A percentile compares a stretch with the other conserved stretches of the same genome.
These are phyloP conservation scores for Chytriomyces confervae DNA, from an alignment of 192 early-diverging fungal species.

Conservation along the genomic window DNA sequence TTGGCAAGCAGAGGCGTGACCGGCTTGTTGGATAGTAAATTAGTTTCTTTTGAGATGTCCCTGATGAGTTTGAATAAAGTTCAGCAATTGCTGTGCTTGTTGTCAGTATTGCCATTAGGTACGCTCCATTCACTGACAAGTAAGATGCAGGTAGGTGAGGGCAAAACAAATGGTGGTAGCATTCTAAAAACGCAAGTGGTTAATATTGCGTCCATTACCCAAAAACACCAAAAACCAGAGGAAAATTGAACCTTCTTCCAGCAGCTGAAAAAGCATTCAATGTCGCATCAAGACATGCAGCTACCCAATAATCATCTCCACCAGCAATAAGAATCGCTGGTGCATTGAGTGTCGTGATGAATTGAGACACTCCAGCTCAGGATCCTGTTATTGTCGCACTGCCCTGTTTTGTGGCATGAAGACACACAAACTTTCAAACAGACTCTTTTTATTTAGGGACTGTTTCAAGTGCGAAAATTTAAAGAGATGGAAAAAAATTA, in stretches of 20 bases:
- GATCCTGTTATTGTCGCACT: slow-evolving; percentile 56
- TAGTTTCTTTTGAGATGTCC: slow-evolving; percentile 64
- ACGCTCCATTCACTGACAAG: slow-evolving; percentile 61
- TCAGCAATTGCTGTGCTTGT: background rate
- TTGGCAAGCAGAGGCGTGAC: slow-evolving; percentile 67
- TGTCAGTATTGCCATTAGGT: slow-evolving; percentile 69
- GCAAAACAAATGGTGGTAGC: slow-evolving; percentile 68
- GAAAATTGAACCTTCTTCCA: slow-evolving; percentile 63
- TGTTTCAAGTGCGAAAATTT: too few relatives aligned
- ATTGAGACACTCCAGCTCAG: slow-evolving; percentile 54
- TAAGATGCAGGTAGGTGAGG: slow-evolving; percentile 66
- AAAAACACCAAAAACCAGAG: too few relatives aligned
- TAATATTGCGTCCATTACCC: too few relatives aligned
- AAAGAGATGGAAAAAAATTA: too few relatives aligned
- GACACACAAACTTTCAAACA: too few relatives aligned
- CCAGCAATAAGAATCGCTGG: slow-evolving; percentile 68
- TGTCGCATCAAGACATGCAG: slow-evolving; percentile 69
- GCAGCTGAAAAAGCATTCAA: slow-evolving; percentile 69
- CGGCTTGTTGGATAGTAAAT: slow-evolving; percentile 60
- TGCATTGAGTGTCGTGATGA: slow-evolving; percentile 65
- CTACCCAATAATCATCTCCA: slow-evolving; percentile 62
- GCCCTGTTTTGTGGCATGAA: slow-evolving; percentile 17
- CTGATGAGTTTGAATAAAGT: slow-evolving; percentile 36
- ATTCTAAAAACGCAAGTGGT: slow-evolving; percentile 51
- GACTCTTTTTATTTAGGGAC: too few relatives aligned